These are phyloP conservation scores for Neckera pumila DNA, from an alignment of 225 moss, liverwort and hornwort species.

Conservation along the genomic window DNA sequence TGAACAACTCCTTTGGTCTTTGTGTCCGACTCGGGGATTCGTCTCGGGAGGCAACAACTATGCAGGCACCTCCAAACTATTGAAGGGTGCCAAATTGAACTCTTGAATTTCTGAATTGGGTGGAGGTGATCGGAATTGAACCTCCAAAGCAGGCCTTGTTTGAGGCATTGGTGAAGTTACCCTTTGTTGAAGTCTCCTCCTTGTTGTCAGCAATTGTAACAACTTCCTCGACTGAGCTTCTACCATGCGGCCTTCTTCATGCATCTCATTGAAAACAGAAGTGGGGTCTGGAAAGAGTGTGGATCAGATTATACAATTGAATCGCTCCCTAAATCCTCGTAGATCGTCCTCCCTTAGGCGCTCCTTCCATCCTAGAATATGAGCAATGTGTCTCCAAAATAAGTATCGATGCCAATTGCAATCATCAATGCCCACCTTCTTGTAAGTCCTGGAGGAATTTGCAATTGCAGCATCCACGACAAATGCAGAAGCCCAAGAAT, in stretches of 20 bases:
- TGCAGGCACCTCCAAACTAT: too few relatives aligned
- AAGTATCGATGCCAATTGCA: neutral
- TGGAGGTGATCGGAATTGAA: too few relatives aligned
- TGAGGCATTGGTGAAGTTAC: too few relatives aligned
- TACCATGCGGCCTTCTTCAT: accelerated
- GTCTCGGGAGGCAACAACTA: too few relatives aligned
- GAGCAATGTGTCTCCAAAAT: neutral
- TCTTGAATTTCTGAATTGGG: too few relatives aligned
- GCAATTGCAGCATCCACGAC: neutral
- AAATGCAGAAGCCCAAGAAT: neutral
- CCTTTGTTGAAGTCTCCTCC: neutral
- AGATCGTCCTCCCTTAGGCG: neutral
- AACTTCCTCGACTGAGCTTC: neutral
- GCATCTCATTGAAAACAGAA: neutral
- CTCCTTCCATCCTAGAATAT: neutral
- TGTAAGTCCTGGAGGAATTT: neutral
- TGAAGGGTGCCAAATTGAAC: too few relatives aligned
- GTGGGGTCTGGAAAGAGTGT: neutral
- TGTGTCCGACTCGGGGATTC: too few relatives aligned
- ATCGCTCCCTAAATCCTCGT: accelerated
- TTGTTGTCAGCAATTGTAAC: neutral
- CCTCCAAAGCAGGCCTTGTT: too few relatives aligned
- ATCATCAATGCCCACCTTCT: neutral
- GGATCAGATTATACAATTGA: neutral
- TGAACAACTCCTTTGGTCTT: too few relatives aligned